These are phyloP conservation scores for Neoarthrinium moseri DNA, from an alignment of 2,329 filamentous ascomycete genomes.

Conservation along the genomic window DNA sequence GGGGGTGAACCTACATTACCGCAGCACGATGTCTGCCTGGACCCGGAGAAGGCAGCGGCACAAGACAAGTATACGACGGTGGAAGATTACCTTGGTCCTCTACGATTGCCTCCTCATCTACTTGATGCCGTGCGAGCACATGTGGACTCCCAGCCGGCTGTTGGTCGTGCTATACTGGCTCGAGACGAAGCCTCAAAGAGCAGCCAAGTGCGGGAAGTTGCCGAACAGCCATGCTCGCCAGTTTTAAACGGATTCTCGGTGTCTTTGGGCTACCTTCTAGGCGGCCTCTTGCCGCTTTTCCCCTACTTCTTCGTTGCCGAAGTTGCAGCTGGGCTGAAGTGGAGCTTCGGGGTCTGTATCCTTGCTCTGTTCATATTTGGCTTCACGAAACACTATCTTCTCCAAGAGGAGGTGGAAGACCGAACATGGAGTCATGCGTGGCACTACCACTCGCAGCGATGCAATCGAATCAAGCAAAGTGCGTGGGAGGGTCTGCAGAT, in stretches of 20 bases:
- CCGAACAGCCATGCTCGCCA: conserved; percentile 32
- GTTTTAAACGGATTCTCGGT: conserved; percentile 63
- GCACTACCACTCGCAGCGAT: conserved; percentile 34
- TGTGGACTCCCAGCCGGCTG: conserved; percentile 12
- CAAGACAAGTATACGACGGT: conserved; percentile 8
- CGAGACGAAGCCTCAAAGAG: conserved; percentile 39
- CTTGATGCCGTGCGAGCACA: conserved; percentile 21
- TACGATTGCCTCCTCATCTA: conserved; percentile 22
- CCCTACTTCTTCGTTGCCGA: conserved; percentile 62
- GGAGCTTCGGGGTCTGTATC: conserved; percentile 60
- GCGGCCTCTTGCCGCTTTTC: conserved; percentile 68
- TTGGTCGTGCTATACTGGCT: conserved; percentile 6
- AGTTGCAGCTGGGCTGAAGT: conserved; percentile 50
- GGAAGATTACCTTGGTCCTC: conserved; percentile 21
- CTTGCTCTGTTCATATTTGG: conserved; percentile 62
- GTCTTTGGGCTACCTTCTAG: conserved; percentile 67
- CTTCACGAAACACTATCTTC: conserved; percentile 58
- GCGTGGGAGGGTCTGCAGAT: conserved; percentile 54
- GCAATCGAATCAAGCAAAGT: conserved; percentile 22
- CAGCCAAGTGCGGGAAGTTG: not conserved
- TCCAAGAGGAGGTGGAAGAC: conserved; percentile 18
- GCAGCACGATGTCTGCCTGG: conserved; percentile 10
- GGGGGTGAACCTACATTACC: not conserved
- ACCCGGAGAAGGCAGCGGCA: conserved; percentile 32
- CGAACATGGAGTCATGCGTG: conserved; percentile 21